Evolutionary conservation across 176 grass and related monocot genomes (phyloP).

Genomic region (Cenchrus americanus): DNA sequence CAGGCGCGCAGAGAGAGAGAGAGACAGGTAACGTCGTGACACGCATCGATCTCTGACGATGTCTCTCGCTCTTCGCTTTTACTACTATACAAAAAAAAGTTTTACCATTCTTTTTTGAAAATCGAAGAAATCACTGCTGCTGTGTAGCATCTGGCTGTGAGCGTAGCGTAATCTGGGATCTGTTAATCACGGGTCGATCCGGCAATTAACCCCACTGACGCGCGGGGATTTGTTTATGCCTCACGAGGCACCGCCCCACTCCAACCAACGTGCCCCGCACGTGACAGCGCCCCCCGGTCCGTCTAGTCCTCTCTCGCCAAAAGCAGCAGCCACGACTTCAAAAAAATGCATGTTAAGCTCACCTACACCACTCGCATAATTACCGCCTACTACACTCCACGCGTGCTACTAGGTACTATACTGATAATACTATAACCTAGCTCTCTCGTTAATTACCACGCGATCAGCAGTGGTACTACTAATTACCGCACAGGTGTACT

Average conservation of each 20-base stretch:
- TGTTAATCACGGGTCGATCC: constrained; percentile 33
- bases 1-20: neutral
- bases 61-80: too few species aligned
- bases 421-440: too few species aligned
- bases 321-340: constrained; percentile 27
- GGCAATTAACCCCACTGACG: constrained; percentile 51
- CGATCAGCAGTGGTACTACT: too few species aligned
- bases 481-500: neutral
- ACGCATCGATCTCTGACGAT: neutral
- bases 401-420: neutral
- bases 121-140: neutral
- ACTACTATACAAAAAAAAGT: too few species aligned
- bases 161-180: constrained; percentile 19
- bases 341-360: constrained; percentile 2
- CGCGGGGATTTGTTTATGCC: constrained; percentile 52
- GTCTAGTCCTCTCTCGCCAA: constrained; percentile 17
- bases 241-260: constrained; percentile 69
- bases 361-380: constrained; percentile 28
- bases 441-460: neutral
- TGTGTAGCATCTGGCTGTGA: constrained; percentile 22
- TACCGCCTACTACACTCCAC: neutral
- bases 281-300: constrained; percentile 44
- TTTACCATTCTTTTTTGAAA: neutral
- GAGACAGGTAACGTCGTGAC: neutral
- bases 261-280: constrained; percentile 50